phyloP scores from a whole-genome alignment of 2,329 filamentous ascomycete species.

The Colletotrichum shisoi region DNA sequence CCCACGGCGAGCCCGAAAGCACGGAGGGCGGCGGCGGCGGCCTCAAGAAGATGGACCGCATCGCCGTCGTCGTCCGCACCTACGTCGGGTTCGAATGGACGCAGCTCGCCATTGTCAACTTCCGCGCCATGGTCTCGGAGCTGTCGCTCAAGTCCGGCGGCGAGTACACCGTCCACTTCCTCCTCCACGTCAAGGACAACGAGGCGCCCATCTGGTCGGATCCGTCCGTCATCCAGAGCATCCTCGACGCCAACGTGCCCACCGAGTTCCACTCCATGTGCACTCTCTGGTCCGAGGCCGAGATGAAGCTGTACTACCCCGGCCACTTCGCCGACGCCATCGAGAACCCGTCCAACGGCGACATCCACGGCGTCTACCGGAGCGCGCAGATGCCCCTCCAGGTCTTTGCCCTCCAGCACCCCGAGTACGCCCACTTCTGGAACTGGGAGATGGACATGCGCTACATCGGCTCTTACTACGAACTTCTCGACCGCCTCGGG shows the following conservation, averaged over 20 bases:
- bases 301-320: constrained; percentile 81
- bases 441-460: constrained; percentile 76
- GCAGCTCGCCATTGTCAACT: constrained; percentile 77
- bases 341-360: constrained; percentile 63
- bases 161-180: constrained; percentile 83
- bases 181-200: constrained; percentile 84
- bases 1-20: constrained; percentile 24
- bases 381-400: constrained; percentile 70
- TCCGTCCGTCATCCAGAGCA: constrained; percentile 72
- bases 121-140: constrained; percentile 83
- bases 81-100: constrained; percentile 84
- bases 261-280: constrained; percentile 81
- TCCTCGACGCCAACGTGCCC: constrained; percentile 72
- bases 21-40: constrained; percentile 38
- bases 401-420: constrained; percentile 68
- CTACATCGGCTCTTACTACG: constrained; percentile 72
- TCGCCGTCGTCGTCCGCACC: constrained; percentile 79
- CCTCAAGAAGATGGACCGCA: constrained; percentile 63
- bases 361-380: constrained; percentile 75
- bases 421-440: constrained; percentile 73
- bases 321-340: constrained; percentile 75
- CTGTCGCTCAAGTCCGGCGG: constrained; percentile 78
- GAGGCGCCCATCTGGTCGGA: constrained; percentile 84
- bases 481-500: constrained; percentile 73
- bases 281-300: constrained; percentile 83